A percentile compares a stretch with the other conserved stretches of the same genome.
phyloP scores from a whole-genome alignment of 2,329 filamentous ascomycete species.

The Ceratocystis papillata region DNA sequence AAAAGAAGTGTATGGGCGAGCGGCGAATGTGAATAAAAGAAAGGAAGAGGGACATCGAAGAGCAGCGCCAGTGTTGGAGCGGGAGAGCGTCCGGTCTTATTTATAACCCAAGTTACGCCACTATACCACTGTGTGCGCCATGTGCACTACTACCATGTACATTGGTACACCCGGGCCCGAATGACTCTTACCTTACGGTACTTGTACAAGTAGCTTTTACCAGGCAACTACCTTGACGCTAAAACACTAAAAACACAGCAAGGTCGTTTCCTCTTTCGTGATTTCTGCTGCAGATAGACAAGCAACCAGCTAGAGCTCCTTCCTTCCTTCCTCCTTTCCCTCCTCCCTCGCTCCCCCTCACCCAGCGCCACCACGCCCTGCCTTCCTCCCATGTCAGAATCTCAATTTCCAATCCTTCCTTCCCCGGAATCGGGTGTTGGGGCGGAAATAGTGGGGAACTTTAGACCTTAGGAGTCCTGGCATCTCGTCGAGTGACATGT shows the following conservation, averaged over 20 bases:
- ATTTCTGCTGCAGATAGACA: not conserved
- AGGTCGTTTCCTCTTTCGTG: slow-evolving; percentile 5
- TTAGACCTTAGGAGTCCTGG: not conserved
- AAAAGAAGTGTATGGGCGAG: not conserved
- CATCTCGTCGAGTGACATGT: not conserved
- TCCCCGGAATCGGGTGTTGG: slow-evolving; percentile 12
- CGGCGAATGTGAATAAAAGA: too few relatives aligned
- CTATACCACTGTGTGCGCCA: not conserved
- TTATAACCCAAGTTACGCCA: not conserved
- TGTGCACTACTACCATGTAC: not conserved
- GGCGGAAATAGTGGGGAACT: slow-evolving; percentile 8
- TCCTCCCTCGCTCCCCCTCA: not conserved
- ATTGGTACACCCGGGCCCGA: slow-evolving; percentile 1
- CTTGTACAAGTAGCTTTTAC: too few relatives aligned
- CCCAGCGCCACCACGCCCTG: too few relatives aligned
- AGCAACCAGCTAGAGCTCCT: not conserved
- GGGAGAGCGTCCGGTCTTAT: not conserved
- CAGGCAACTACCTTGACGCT: not conserved
- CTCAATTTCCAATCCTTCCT: not conserved
- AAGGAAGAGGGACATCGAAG: not conserved
- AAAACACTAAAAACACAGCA: not conserved
- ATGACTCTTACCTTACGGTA: not conserved
- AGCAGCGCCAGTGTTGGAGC: not conserved
- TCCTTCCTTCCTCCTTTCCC: not conserved
- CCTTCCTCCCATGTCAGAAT: not conserved